phyloP scores from a whole-genome alignment of 371 early-diverging fungal species.

The Mucor ambiguus region DNA sequence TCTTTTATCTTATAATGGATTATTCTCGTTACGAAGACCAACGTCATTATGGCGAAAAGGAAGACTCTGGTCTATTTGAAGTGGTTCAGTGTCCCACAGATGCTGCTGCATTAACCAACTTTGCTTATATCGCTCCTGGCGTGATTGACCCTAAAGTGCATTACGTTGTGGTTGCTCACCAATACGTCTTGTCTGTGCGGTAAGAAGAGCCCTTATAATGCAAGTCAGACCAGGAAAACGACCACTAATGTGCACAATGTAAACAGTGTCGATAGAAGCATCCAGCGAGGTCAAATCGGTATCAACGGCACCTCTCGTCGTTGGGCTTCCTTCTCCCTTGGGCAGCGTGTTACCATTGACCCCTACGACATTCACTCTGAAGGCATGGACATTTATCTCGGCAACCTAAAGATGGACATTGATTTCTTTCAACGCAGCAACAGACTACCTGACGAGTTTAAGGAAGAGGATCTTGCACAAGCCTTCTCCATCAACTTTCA shows the following conservation, averaged over 20 bases:
- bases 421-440: slow-evolving; percentile 58
- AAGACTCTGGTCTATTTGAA: slow-evolving; percentile 15
- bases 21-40: slow-evolving; percentile 21
- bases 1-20: slow-evolving; percentile 13
- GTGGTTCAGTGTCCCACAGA: slow-evolving; percentile 66
- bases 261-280: slow-evolving; percentile 56
- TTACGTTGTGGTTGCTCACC: slow-evolving; percentile 77
- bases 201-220: slow-evolving; percentile 25
- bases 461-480: slow-evolving; percentile 72
- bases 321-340: slow-evolving; percentile 86
- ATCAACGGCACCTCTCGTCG: slow-evolving; percentile 79
- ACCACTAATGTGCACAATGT: neutral
- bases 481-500: slow-evolving; percentile 68
- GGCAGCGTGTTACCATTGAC: slow-evolving; percentile 78
- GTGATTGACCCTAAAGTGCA: slow-evolving; percentile 70
- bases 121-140: slow-evolving; percentile 68
- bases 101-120: slow-evolving; percentile 79
- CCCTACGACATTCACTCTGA: slow-evolving; percentile 70
- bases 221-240: neutral
- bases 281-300: slow-evolving; percentile 72
- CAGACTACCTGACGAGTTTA: slow-evolving; percentile 65
- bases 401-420: slow-evolving; percentile 74
- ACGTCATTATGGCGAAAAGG: slow-evolving; percentile 13
- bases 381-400: slow-evolving; percentile 67
- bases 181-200: slow-evolving; percentile 81